Evolutionary conservation across 306 rosid genomes (phyloP), one percentile per base, ranked within the genome.

Genomic region (Albizia julibrissin): DNA sequence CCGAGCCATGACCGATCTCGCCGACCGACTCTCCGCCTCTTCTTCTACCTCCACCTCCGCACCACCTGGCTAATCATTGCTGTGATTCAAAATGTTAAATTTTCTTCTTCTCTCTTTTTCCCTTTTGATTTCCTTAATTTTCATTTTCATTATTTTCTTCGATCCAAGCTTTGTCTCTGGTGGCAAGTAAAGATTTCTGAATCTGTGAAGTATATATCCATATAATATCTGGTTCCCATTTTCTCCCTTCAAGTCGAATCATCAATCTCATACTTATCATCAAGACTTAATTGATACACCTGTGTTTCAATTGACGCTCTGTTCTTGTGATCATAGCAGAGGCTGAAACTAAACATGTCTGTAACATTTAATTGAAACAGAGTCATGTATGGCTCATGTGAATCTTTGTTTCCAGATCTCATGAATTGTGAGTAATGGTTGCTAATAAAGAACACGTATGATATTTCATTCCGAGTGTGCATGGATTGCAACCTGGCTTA

Each of bases 1-100:
- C 84, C 89, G 94, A 26, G 93, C 94, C 88, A 93, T 96, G 99
- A 76, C 84, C n/a, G 90, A 92, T 21, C 89, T 96, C 24, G 86
- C 93, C 27, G 88, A 92, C 26, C 85, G 89, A 43, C 90, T 94
- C 74, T 77, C 92, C 66, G 87, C 79, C 66, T 75, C 87, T 61
- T 34, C 79, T 50, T 75, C 87, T 61, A 46, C 79, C 72, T 50
- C 89, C 76, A 26, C 67, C 46, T 46, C 87, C 6, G 52, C 92
- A 69, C 91, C 94, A 44, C 75, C 91, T 31, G n/a, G 27, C 39
- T 27, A 62, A 62, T 27, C 34, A 1, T 3, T 10, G 3, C 64
- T 2, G 64, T 56, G 18, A 31, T 16, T 65, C 69, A 37, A 14
- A 65, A 61, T 72, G 78, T 81, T 75, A 77, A 76, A 26, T 50